A percentile compares a stretch with the other conserved stretches of the same genome.
These are phyloP conservation scores for Lentinula raphanica DNA, from an alignment of 768 basidiomycete genomes.

Conservation along the genomic window DNA sequence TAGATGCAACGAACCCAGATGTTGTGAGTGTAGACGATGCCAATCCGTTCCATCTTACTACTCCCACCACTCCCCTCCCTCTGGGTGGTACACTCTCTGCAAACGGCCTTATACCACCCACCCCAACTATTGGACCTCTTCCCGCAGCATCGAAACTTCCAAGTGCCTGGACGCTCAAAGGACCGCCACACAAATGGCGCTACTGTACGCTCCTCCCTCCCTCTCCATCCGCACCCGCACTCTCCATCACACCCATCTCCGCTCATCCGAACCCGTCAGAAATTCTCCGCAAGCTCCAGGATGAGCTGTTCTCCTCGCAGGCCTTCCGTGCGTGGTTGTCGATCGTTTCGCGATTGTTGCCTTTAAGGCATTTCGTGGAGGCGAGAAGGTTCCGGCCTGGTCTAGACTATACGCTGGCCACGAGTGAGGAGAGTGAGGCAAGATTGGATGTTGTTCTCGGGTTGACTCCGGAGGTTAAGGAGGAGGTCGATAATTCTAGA, in stretches of 20 bases:
- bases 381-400: conserved; percentile 89
- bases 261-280: conserved; percentile 49
- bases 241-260: conserved; percentile 46
- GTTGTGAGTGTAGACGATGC: background rate
- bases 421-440: conserved; percentile 76
- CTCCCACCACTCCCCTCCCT: background rate
- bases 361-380: conserved; percentile 67
- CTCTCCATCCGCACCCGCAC: conserved; percentile 30
- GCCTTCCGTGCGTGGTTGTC: conserved; percentile 93
- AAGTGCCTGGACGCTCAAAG: conserved; percentile 64
- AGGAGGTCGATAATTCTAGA: conserved; percentile 17
- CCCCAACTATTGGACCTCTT: background rate
- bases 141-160: background rate
- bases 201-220: conserved; percentile 64
- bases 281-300: conserved; percentile 64
- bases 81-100: background rate
- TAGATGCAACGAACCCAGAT: background rate
- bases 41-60: background rate
- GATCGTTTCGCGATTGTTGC: conserved; percentile 65
- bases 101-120: background rate
- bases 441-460: conserved; percentile 84
- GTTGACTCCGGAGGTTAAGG: conserved; percentile 62
- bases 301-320: conserved; percentile 68
- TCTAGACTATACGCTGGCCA: conserved; percentile 91
- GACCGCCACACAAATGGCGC: conserved; percentile 93